These are phyloP conservation scores for Paecilomyces fulvus DNA, from an alignment of 2,329 filamentous ascomycete species.

Conservation along the genomic window DNA sequence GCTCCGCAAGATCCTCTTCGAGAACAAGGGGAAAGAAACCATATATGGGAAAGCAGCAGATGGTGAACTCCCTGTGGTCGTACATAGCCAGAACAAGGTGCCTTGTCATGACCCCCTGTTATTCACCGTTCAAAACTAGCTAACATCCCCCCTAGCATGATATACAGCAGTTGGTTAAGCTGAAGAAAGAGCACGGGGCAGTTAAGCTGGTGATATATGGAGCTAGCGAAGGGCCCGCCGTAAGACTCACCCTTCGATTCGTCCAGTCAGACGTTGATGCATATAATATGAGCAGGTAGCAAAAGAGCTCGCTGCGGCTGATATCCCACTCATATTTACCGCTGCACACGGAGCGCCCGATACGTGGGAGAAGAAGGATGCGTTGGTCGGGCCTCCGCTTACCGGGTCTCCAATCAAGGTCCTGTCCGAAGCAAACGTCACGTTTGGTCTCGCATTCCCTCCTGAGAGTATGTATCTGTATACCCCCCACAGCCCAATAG, in stretches of 20 bases:
- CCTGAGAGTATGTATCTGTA: constrained; percentile 2
- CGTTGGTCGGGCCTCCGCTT: constrained; percentile 37
- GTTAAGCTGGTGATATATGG: constrained; percentile 27
- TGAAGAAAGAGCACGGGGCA: constrained; percentile 5
- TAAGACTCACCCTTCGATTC: neutral
- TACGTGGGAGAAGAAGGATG: constrained; percentile 29
- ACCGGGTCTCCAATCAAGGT: constrained; percentile 31
- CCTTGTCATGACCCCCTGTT: neutral
- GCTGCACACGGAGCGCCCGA: constrained; percentile 25
- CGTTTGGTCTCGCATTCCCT: constrained; percentile 7
- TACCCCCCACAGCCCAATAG: too few species aligned
- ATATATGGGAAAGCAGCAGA: constrained; percentile 31
- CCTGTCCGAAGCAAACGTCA: constrained; percentile 32
- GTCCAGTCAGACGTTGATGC: neutral
- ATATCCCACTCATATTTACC: constrained; percentile 38
- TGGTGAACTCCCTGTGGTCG: constrained; percentile 31
- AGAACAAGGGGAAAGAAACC: constrained; percentile 27
- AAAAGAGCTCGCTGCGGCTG: constrained; percentile 30
- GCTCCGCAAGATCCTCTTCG: constrained; percentile 28
- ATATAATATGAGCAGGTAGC: constrained; percentile 21
- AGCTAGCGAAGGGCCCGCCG: constrained; percentile 28
- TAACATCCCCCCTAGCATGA: constrained; percentile 27
- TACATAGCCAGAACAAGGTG: constrained; percentile 29
- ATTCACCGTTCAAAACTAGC: neutral
- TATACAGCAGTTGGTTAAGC: constrained; percentile 31